Conservation (phyloP, 768 basidiomycete species). For the Suillus variegatus region DNA sequence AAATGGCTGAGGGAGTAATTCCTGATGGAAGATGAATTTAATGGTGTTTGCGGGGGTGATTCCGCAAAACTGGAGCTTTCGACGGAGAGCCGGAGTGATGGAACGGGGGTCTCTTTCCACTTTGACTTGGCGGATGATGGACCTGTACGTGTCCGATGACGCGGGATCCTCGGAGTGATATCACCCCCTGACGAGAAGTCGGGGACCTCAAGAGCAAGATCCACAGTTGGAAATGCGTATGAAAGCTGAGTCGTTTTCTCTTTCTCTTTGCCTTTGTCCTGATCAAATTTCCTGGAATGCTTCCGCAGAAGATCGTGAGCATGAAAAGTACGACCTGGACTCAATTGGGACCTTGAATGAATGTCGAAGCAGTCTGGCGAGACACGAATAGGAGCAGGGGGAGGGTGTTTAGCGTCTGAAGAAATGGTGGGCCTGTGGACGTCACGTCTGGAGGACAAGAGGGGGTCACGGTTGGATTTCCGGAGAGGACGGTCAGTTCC, state of each 20-base stretch:
- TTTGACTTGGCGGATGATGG: conserved; percentile 45
- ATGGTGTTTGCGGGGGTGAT: conserved; percentile 72
- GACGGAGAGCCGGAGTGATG: conserved; percentile 57
- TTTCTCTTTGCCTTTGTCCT: conserved; percentile 27
- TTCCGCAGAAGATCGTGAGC: conserved; percentile 18
- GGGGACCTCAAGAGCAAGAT: conserved; percentile 26
- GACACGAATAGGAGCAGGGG: conserved; percentile 12
- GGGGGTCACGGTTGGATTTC: conserved; percentile 49
- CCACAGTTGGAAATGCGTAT: conserved; percentile 30
- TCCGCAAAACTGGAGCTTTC: conserved; percentile 71
- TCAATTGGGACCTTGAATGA: conserved; percentile 43
- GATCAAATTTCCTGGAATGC: conserved; percentile 27
- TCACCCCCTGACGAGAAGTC: conserved; percentile 27
- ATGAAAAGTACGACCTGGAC: conserved; percentile 31
- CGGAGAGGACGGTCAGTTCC: conserved; percentile 42
- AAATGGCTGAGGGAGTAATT: conserved; percentile 42
- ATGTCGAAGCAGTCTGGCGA: conserved; percentile 48
- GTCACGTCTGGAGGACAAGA: conserved; percentile 56
- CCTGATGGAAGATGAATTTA: conserved; percentile 39
- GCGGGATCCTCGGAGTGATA: conserved; percentile 41
- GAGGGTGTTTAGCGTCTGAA: conserved; percentile 17
- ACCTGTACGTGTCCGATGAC: conserved; percentile 59
- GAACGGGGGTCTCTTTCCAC: conserved; percentile 48
- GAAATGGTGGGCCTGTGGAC: conserved; percentile 35
- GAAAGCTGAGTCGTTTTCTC: conserved; percentile 22